phyloP scores from a whole-genome alignment of 306 rosid species.

The Cicer bijugum region DNA sequence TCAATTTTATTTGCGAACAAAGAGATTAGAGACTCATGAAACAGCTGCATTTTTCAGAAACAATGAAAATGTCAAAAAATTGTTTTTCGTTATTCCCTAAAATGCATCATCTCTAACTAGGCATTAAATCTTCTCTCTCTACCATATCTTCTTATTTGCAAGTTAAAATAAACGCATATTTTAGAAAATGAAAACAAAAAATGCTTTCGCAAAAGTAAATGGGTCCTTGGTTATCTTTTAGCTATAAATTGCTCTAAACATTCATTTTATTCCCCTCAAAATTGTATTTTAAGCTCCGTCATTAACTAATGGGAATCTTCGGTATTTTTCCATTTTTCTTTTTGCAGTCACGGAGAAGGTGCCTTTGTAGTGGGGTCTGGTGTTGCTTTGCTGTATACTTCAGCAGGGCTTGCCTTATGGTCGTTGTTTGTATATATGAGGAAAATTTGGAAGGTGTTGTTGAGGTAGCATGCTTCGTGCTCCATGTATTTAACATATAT shows the following conservation, averaged over 20 bases:
- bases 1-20: no score
- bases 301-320: constrained; percentile 10
- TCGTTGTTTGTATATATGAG: constrained; percentile 82
- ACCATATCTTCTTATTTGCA: no score
- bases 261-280: constrained; percentile 22
- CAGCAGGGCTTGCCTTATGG: constrained; percentile 98
- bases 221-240: no score
- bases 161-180: no score
- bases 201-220: no score
- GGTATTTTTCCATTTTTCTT: constrained; percentile 14
- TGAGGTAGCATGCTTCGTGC: constrained; percentile 58
- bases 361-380: constrained; percentile 72
- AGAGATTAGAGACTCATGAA: no score
- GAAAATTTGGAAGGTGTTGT: constrained; percentile 81
- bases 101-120: no score
- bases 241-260: background rate
- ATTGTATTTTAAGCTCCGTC: constrained; percentile 12
- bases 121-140: no score
- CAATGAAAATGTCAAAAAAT: no score
- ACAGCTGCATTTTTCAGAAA: no score
- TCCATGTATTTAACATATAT: constrained; percentile 38
- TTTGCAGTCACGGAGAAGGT: constrained; percentile 77
- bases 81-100: no score
- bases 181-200: no score
- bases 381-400: constrained; percentile 77